A percentile compares a stretch with the other conserved stretches of the same genome.
Evolutionary conservation across 2,329 filamentous ascomycete genomes (phyloP).

Genomic region (Penicillium rolfsii): DNA sequence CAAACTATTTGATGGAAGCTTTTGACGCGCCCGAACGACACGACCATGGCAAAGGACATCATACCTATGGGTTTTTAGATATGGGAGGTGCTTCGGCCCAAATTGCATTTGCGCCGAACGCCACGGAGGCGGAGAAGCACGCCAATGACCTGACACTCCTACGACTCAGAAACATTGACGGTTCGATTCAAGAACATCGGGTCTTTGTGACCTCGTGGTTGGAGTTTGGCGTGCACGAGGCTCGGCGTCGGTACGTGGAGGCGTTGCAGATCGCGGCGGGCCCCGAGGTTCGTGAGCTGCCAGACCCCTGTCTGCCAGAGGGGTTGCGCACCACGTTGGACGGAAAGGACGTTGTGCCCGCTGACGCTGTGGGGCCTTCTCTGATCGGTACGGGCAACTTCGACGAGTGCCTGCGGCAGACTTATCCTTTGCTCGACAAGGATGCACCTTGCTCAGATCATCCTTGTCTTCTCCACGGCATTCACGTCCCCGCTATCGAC

Average conservation of each 20-base stretch:
- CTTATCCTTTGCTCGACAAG: slow-evolving; percentile 86
- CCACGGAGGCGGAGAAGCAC: slow-evolving; percentile 86
- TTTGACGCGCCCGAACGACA: slow-evolving; percentile 79
- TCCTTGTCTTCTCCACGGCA: slow-evolving; percentile 86
- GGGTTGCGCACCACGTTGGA: slow-evolving; percentile 74
- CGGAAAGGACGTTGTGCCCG: slow-evolving; percentile 61
- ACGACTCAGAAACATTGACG: slow-evolving; percentile 80
- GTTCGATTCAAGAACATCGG: slow-evolving; percentile 74
- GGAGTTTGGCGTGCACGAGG: slow-evolving; percentile 95
- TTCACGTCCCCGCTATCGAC: slow-evolving; percentile 92
- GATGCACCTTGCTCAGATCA: slow-evolving; percentile 79
- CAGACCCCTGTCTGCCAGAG: slow-evolving; percentile 86
- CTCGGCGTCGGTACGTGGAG: slow-evolving; percentile 81
- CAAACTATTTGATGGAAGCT: slow-evolving; percentile 90
- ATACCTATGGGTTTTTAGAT: slow-evolving; percentile 95
- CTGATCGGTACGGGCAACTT: slow-evolving; percentile 86
- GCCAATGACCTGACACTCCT: slow-evolving; percentile 85
- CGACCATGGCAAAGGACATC: slow-evolving; percentile 81
- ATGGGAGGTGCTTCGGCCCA: slow-evolving; percentile 98
- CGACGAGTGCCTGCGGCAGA: slow-evolving; percentile 77
- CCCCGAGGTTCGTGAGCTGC: slow-evolving; percentile 67
- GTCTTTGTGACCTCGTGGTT: slow-evolving; percentile 98
- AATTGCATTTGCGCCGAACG: slow-evolving; percentile 95
- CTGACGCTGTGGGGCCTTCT: slow-evolving; percentile 49
- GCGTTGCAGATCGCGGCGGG: slow-evolving; percentile 69